A percentile compares a stretch with the other conserved stretches of the same genome.
These are phyloP conservation scores for Scutellaria baicalensis DNA, from an alignment of 257 asterid species.

Conservation along the genomic window DNA sequence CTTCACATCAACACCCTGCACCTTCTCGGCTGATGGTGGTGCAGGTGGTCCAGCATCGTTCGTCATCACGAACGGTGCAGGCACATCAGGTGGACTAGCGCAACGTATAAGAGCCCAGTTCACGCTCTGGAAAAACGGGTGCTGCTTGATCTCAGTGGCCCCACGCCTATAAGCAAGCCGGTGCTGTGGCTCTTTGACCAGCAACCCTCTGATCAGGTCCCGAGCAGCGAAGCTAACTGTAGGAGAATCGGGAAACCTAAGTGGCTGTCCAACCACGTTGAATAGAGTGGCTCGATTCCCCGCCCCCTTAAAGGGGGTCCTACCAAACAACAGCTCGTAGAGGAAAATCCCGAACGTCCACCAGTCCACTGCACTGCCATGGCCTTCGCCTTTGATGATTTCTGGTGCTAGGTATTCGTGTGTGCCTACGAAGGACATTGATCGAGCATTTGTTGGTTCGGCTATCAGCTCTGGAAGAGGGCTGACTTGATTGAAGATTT, in stretches of 20 bases:
- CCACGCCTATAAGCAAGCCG: constrained; percentile 60
- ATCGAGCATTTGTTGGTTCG: constrained; percentile 50
- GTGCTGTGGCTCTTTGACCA: constrained; percentile 59
- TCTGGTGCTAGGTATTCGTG: constrained; percentile 57
- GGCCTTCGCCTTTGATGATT: constrained; percentile 56
- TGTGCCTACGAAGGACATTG: constrained; percentile 59
- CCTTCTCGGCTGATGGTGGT: constrained; percentile 1
- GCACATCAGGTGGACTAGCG: constrained; percentile 54
- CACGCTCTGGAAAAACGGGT: constrained; percentile 56
- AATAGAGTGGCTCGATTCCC: constrained; percentile 52
- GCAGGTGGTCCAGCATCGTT: constrained; percentile 6
- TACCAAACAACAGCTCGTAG: constrained; percentile 47
- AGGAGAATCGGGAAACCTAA: constrained; percentile 47
- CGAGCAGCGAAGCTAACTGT: constrained; percentile 50
- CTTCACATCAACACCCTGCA: constrained; percentile 45
- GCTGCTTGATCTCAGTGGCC: constrained; percentile 59
- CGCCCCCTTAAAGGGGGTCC: constrained; percentile 50
- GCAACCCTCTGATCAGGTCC: constrained; percentile 48
- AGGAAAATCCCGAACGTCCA: constrained; percentile 53
- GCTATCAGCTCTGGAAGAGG: constrained; percentile 54
- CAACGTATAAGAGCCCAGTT: constrained; percentile 58
- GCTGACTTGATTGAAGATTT: constrained; percentile 27
- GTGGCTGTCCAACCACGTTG: constrained; percentile 53
- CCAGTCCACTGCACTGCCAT: constrained; percentile 64
- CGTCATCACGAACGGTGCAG: constrained; percentile 19